Evolutionary conservation across 2,329 filamentous ascomycete genomes (phyloP).

Genomic region (Cytospora schulzeri): DNA sequence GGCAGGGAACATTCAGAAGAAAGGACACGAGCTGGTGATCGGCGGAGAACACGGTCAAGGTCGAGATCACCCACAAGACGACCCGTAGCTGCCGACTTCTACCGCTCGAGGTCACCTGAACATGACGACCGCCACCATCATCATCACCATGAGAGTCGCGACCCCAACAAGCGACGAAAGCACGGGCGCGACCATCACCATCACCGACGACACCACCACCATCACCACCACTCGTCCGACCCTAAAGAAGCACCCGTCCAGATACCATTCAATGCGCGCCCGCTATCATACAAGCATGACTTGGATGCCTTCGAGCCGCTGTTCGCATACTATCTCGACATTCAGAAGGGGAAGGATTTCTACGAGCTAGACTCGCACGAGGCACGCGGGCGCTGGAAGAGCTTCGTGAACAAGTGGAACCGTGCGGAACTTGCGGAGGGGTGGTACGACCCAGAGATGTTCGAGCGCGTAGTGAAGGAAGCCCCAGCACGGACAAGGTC

Average conservation of each 20-base stretch:
- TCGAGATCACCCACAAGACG: slow-evolving; percentile 20
- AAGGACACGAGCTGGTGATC: not conserved
- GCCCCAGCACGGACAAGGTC: not conserved
- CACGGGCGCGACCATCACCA: slow-evolving; percentile 6
- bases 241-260: slow-evolving; percentile 23
- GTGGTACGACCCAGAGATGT: slow-evolving; percentile 86
- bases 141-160: slow-evolving; percentile 5
- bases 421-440: slow-evolving; percentile 80
- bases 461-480: slow-evolving; percentile 38
- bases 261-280: slow-evolving; percentile 68
- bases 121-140: not conserved
- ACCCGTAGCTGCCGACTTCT: slow-evolving; percentile 23
- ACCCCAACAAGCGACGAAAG: slow-evolving; percentile 4
- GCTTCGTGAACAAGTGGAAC: slow-evolving; percentile 92
- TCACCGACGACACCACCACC: not conserved
- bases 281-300: slow-evolving; percentile 67
- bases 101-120: slow-evolving; percentile 9
- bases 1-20: not conserved
- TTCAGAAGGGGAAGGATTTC: slow-evolving; percentile 78
- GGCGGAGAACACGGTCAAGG: not conserved
- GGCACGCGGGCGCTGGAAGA: slow-evolving; percentile 85
- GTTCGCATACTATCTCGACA: slow-evolving; percentile 81
- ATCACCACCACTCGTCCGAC: not conserved
- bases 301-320: slow-evolving; percentile 67
- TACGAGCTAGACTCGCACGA: slow-evolving; percentile 74